Conservation (phyloP, 2,329 filamentous ascomycete species). For the Cercospora sesami region DNA sequence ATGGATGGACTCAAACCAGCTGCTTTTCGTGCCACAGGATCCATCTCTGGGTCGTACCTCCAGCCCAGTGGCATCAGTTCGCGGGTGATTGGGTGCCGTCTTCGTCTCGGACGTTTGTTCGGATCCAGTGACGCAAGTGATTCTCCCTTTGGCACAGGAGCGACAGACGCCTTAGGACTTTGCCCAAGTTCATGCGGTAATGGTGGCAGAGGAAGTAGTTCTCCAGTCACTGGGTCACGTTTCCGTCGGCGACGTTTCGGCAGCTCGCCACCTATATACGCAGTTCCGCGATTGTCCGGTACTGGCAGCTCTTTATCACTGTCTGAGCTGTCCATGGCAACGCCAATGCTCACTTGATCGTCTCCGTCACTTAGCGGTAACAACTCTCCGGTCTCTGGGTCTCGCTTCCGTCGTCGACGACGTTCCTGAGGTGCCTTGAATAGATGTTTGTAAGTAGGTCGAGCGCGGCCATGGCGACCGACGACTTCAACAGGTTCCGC, state of each 20-base stretch:
- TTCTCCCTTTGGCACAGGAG: background rate
- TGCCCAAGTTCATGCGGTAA: background rate
- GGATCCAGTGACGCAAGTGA: background rate
- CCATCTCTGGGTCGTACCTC: conserved; percentile 29
- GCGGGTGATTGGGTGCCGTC: conserved; percentile 35
- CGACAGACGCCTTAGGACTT: background rate
- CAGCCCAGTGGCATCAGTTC: conserved; percentile 39
- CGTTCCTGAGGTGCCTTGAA: conserved; percentile 23
- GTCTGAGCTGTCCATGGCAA: conserved; percentile 16
- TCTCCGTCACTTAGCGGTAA: conserved; percentile 35
- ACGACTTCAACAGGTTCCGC: conserved; percentile 17
- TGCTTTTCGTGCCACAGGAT: conserved; percentile 6
- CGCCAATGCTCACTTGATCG: background rate
- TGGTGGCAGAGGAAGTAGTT: conserved; percentile 30
- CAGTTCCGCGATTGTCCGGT: background rate
- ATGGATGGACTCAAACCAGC: conserved; percentile 17
- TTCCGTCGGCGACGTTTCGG: conserved; percentile 33
- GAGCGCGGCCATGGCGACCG: conserved; percentile 33
- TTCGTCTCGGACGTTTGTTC: conserved; percentile 32
- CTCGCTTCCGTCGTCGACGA: conserved; percentile 33
- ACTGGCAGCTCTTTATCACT: conserved; percentile 13
- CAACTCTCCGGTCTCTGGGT: conserved; percentile 34
- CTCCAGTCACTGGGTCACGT: conserved; percentile 36
- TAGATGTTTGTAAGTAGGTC: conserved; percentile 38
- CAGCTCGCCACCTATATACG: background rate